Conservation (phyloP, 169 alveolate genomes). For the Cryptosporidium sp. region DNA sequence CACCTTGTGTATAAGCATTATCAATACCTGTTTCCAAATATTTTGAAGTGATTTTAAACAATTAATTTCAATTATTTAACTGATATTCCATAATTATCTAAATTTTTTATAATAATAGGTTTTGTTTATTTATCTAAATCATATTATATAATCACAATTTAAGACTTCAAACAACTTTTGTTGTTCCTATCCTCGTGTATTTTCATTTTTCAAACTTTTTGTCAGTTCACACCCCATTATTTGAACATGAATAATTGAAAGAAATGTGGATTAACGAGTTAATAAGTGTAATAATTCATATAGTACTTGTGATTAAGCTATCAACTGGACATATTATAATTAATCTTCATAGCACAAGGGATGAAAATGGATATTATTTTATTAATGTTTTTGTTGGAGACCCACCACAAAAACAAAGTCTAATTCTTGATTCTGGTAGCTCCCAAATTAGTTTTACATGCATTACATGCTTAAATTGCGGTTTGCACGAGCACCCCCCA, state of each 20-base stretch:
- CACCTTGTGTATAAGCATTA: no score
- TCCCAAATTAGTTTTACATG: constrained; percentile 81
- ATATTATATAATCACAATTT: no score
- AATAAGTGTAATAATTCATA: not conserved
- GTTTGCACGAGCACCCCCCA: constrained; percentile 78
- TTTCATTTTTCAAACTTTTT: not conserved
- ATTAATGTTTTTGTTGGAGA: constrained; percentile 31
- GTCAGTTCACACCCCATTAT: not conserved
- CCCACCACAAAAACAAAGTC: constrained; percentile 79
- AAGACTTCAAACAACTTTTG: not conserved
- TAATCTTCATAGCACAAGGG: not conserved
- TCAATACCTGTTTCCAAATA: no score
- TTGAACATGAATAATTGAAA: not conserved
- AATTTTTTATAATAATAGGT: no score
- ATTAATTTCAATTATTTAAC: no score
- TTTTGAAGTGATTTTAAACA: no score
- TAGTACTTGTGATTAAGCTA: not conserved
- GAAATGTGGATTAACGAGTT: not conserved
- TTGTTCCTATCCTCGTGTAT: not conserved
- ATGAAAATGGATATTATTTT: constrained; percentile 42
- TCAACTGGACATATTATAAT: not conserved
- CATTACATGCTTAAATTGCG: constrained; percentile 78
- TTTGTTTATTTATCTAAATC: no score
- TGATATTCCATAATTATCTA: no score
- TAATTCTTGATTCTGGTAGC: constrained; percentile 81